A percentile compares a stretch with the other conserved stretches of the same genome.
These are phyloP conservation scores for Pyracantha coccinea DNA, from an alignment of 331 rosid genomes.

Conservation along the genomic window DNA sequence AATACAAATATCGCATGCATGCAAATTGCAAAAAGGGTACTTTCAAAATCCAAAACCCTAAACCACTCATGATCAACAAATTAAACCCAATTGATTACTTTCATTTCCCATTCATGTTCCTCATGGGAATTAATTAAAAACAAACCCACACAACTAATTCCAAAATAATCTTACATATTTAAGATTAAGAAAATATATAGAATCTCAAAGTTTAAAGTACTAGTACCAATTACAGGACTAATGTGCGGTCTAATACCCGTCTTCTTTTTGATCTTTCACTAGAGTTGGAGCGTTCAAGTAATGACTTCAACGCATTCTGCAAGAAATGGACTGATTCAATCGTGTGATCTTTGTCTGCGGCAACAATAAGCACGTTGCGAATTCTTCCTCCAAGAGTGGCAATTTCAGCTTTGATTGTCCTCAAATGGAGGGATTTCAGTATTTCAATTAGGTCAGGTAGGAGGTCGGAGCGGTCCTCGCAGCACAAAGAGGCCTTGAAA, in stretches of 20 bases:
- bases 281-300: conserved; percentile 58
- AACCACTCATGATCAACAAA: neutral
- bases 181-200: neutral
- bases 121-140: neutral
- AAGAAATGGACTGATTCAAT: conserved; percentile 77
- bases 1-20: neutral
- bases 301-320: conserved; percentile 74
- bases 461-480: conserved; percentile 88
- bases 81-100: neutral
- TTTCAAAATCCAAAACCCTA: neutral
- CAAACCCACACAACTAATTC: neutral
- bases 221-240: conserved; percentile 12
- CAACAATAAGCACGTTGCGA: conserved; percentile 62
- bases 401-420: conserved; percentile 69
- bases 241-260: conserved; percentile 52
- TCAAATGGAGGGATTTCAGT: conserved; percentile 74
- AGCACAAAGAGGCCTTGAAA: conserved; percentile 82
- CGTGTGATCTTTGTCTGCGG: conserved; percentile 82
- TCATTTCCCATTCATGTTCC: neutral
- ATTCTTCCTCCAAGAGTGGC: conserved; percentile 85
- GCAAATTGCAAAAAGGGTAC: neutral
- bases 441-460: conserved; percentile 74
- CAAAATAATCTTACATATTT: neutral
- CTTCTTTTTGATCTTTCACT: conserved; percentile 67
- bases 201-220: neutral